Evolutionary conservation across 139 green algal species (phyloP).

Genomic region (Volvox africanus): DNA sequence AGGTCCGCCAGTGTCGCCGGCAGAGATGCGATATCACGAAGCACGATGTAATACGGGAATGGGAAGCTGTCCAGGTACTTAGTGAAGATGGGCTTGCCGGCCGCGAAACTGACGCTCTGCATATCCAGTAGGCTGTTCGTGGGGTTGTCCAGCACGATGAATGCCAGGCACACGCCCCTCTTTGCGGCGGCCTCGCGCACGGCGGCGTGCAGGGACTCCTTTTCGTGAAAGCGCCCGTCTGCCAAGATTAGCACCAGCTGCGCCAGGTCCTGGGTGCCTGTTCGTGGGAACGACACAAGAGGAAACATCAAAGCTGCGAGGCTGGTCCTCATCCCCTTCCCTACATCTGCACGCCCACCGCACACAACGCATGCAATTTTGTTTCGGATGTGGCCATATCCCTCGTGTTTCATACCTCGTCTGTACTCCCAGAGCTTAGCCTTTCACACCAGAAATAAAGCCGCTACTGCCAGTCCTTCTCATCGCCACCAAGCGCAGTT

Average conservation of each 20-base stretch:
- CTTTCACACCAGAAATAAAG: too few species aligned
- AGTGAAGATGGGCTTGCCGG: slow-evolving; percentile 90
- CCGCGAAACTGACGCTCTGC: slow-evolving; percentile 90
- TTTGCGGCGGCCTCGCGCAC: slow-evolving; percentile 73
- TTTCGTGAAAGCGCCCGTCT: slow-evolving; percentile 98
- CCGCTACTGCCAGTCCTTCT: too few species aligned
- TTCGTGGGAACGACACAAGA: background rate
- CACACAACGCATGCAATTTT: background rate
- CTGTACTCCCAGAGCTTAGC: too few species aligned
- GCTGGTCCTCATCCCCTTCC: background rate
- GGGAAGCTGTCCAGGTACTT: slow-evolving; percentile 98
- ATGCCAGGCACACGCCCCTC: slow-evolving; percentile 90
- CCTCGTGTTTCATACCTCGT: background rate
- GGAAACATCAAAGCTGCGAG: background rate
- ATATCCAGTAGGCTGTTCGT: slow-evolving; percentile 86
- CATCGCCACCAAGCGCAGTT: too few species aligned
- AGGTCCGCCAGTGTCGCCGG: slow-evolving; percentile 91
- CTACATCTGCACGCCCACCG: background rate
- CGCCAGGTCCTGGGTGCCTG: slow-evolving; percentile 32
- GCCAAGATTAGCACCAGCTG: slow-evolving; percentile 97
- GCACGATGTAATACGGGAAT: slow-evolving; percentile 97
- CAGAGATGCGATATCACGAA: slow-evolving; percentile 90
- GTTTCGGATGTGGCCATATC: too few species aligned
- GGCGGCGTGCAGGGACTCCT: slow-evolving; percentile 79
- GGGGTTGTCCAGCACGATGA: slow-evolving; percentile 89